A percentile compares a stretch with the other conserved stretches of the same genome.
phyloP scores from a whole-genome alignment of 108 stramenopile species.

The Chaetoceros tenuissimus region DNA sequence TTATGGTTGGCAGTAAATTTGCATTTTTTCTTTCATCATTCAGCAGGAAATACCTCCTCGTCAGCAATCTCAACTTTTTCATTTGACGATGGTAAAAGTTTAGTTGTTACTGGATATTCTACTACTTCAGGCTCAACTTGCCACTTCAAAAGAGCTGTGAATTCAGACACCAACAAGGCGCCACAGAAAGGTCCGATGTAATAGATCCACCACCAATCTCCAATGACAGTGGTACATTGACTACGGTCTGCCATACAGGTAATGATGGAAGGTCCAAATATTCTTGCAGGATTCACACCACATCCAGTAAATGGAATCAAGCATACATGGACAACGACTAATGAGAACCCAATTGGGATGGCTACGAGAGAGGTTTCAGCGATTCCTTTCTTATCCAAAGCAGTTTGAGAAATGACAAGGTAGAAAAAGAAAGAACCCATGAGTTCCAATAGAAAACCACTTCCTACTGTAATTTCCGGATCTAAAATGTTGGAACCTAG shows the following conservation, averaged over 20 bases:
- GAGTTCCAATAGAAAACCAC: constrained; percentile 36
- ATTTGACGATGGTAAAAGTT: no score
- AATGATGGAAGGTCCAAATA: constrained; percentile 41
- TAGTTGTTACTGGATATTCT: no score
- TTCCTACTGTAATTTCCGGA: constrained; percentile 9
- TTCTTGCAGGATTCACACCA: constrained; percentile 56
- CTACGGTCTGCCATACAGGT: constrained; percentile 23
- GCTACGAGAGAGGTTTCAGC: constrained; percentile 15
- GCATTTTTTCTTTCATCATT: no score
- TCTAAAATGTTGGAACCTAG: constrained; percentile 33
- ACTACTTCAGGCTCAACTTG: background rate
- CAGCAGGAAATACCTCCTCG: no score
- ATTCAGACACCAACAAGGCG: constrained; percentile 8
- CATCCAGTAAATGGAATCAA: constrained; percentile 53
- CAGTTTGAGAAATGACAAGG: constrained; percentile 20
- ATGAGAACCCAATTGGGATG: constrained; percentile 29
- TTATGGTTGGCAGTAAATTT: no score
- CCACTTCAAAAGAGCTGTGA: background rate
- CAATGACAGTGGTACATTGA: constrained; percentile 5
- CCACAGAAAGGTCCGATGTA: constrained; percentile 34
- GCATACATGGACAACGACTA: constrained; percentile 24
- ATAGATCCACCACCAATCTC: constrained; percentile 24
- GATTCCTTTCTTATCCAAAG: constrained; percentile 16
- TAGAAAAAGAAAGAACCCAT: constrained; percentile 34
- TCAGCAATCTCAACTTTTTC: no score